phyloP scores from a whole-genome alignment of 345 rosid genomes.

The Citrus sp. region DNA sequence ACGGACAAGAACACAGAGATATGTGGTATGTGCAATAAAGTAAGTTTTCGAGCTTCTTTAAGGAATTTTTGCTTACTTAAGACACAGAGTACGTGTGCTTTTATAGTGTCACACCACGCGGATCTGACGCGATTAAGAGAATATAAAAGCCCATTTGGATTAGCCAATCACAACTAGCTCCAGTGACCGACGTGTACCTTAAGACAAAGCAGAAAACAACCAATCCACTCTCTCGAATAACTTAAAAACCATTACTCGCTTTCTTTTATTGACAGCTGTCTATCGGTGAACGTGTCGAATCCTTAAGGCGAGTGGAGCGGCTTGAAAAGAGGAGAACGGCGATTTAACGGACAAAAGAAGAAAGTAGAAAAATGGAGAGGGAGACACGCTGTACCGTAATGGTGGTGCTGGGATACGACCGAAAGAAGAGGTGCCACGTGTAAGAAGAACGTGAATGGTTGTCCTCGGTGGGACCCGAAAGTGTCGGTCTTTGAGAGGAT shows the following conservation, averaged over 20 bases:
- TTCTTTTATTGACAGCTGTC: background rate
- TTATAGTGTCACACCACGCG: slow-evolving; percentile 40
- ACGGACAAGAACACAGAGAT: background rate
- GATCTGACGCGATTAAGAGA: slow-evolving; percentile 28
- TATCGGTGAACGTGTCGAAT: background rate
- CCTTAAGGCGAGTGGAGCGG: background rate
- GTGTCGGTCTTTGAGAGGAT: slow-evolving; percentile 18
- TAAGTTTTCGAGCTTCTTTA: background rate
- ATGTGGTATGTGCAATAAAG: too few species aligned
- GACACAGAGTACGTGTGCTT: background rate
- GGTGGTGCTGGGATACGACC: background rate
- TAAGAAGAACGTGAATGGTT: slow-evolving; percentile 9
- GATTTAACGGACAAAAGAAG: too few species aligned
- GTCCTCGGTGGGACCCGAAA: slow-evolving; percentile 18
- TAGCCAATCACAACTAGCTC: slow-evolving; percentile 11
- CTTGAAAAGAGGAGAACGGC: too few species aligned
- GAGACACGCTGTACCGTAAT: background rate
- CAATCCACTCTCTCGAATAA: background rate
- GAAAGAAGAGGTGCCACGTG: slow-evolving; percentile 19
- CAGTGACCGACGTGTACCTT: slow-evolving; percentile 31
- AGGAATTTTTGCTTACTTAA: background rate
- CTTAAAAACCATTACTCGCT: background rate
- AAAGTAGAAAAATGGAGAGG: background rate
- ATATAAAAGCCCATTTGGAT: too few species aligned
- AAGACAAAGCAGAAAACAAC: background rate